A percentile compares a stretch with the other conserved stretches of the same genome.
Evolutionary conservation across 2,329 filamentous ascomycete species (phyloP).

Genomic region (Cryphonectria parasitica): DNA sequence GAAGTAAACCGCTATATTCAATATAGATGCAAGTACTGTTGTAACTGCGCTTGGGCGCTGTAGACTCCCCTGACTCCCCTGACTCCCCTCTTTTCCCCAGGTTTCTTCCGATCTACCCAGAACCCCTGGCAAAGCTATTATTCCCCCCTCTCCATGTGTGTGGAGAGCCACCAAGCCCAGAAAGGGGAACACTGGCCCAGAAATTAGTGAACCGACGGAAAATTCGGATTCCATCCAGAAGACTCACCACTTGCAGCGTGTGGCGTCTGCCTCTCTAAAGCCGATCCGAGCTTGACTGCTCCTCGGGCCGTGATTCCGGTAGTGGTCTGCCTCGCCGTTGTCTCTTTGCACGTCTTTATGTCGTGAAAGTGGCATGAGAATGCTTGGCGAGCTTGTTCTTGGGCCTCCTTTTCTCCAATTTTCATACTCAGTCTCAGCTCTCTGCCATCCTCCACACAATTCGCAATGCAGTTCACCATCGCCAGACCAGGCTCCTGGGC

Average conservation of each 20-base stretch:
- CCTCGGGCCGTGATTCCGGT: constrained; percentile 7
- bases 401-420: neutral
- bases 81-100: neutral
- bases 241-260: neutral
- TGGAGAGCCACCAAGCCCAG: neutral
- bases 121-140: neutral
- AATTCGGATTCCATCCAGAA: constrained; percentile 19
- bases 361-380: neutral
- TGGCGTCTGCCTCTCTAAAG: neutral
- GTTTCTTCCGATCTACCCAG: neutral
- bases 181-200: constrained; percentile 1
- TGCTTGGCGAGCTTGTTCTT: neutral
- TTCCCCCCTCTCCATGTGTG: neutral
- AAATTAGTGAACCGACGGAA: constrained; percentile 12
- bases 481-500: neutral
- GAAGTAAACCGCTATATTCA: neutral
- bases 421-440: neutral
- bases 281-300: neutral
- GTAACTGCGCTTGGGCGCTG: neutral
- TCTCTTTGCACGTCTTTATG: neutral
- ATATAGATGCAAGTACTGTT: neutral
- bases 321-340: neutral
- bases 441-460: neutral
- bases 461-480: neutral
- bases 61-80: neutral